Percentiles rank a stretch among this genome's conserved stretches.
phyloP scores from a whole-genome alignment of 345 rosid genomes.

The Rhodamnia rubescens region DNA sequence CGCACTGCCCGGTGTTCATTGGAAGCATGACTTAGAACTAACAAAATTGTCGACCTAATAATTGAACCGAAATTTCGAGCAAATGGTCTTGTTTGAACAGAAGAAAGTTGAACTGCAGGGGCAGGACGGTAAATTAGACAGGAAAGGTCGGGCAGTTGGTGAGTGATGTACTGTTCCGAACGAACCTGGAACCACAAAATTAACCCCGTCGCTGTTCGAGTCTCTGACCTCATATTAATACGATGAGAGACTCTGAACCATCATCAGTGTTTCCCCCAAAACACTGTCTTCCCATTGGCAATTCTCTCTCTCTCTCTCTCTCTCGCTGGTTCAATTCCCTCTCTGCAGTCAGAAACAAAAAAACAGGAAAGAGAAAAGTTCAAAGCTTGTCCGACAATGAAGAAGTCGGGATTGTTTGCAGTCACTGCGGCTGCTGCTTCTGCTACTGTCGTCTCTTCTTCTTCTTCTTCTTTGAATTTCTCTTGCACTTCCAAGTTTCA shows the following conservation, averaged over 20 bases:
- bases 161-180: neutral
- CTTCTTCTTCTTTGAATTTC: constrained; percentile 21
- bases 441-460: constrained; percentile 7
- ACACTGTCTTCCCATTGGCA: neutral
- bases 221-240: neutral
- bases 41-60: neutral
- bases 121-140: neutral
- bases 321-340: neutral
- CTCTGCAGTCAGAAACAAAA: neutral
- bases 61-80: neutral
- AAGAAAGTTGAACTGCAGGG: neutral
- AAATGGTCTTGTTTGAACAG: neutral
- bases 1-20: neutral
- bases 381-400: constrained; percentile 2
- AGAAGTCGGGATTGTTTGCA: constrained; percentile 4
- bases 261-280: neutral
- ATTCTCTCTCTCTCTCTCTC: neutral
- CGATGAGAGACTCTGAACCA: neutral
- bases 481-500: constrained; percentile 19
- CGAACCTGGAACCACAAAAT: neutral
- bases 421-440: constrained; percentile 9
- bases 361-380: neutral
- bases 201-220: neutral
- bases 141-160: neutral
- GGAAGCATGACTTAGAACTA: neutral